A percentile compares a stretch with the other conserved stretches of the same genome.
These are phyloP conservation scores for Melastoma malabathricum DNA, from an alignment of 345 rosid species.

Conservation along the genomic window DNA sequence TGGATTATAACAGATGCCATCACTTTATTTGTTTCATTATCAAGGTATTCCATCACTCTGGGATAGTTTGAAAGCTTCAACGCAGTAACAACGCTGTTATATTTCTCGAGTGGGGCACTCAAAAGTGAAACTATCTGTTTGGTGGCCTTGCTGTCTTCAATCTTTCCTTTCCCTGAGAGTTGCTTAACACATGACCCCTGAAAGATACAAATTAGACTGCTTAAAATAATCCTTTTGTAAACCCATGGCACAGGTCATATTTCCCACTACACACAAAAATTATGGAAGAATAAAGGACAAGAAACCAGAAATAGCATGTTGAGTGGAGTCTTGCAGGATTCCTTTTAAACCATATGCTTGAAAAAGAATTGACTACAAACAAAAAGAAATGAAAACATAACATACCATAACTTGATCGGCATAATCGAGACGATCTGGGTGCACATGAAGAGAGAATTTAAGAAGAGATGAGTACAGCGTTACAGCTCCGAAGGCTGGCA, in stretches of 20 bases:
- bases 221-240: too few relatives aligned
- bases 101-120: slow-evolving; percentile 95
- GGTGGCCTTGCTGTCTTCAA: slow-evolving; percentile 70
- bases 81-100: slow-evolving; percentile 80
- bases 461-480: slow-evolving; percentile 94
- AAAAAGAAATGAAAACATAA: neutral
- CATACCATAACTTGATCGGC: slow-evolving; percentile 98
- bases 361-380: too few relatives aligned
- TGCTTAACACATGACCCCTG: slow-evolving; percentile 95
- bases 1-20: slow-evolving; percentile 92
- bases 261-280: too few relatives aligned
- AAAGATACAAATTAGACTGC: slow-evolving; percentile 4
- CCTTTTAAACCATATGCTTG: too few relatives aligned
- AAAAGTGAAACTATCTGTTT: slow-evolving; percentile 91
- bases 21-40: slow-evolving; percentile 71
- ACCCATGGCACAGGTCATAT: too few relatives aligned
- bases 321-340: too few relatives aligned
- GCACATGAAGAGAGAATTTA: slow-evolving; percentile 93
- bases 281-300: too few relatives aligned
- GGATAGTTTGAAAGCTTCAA: slow-evolving; percentile 90
- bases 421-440: slow-evolving; percentile 97
- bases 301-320: too few relatives aligned
- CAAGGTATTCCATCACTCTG: slow-evolving; percentile 76
- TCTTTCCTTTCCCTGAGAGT: slow-evolving; percentile 61
- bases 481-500: slow-evolving; percentile 90